These are phyloP conservation scores for Chaetothyriales sp. DNA, from an alignment of 2,329 filamentous ascomycete species.

Conservation along the genomic window DNA sequence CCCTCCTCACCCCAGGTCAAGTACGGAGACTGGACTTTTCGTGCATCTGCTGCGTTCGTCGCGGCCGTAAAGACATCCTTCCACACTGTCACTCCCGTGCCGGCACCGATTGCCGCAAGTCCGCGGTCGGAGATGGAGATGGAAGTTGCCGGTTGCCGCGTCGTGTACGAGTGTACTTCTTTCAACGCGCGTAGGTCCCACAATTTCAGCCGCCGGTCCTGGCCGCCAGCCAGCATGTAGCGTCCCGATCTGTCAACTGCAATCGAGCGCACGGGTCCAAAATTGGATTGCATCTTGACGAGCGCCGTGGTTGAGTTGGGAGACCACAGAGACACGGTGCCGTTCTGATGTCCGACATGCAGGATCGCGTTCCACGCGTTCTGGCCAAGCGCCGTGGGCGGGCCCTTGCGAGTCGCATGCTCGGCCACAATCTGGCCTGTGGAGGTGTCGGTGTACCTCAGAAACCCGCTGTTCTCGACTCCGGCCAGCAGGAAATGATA, in stretches of 20 bases:
- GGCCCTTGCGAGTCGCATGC: constrained; percentile 69
- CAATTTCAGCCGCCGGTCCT: constrained; percentile 81
- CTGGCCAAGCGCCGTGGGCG: constrained; percentile 69
- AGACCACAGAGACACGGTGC: constrained; percentile 88
- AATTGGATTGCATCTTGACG: constrained; percentile 81
- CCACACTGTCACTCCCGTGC: constrained; percentile 81
- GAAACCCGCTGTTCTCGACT: constrained; percentile 62
- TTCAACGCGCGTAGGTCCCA: constrained; percentile 94
- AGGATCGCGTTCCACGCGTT: constrained; percentile 88
- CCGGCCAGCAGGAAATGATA: constrained; percentile 81
- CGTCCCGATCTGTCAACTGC: constrained; percentile 78
- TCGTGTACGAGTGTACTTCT: constrained; percentile 80
- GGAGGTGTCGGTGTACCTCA: constrained; percentile 92
- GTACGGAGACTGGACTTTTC: constrained; percentile 76
- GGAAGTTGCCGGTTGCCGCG: constrained; percentile 66
- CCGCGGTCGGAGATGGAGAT: constrained; percentile 80
- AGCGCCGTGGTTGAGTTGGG: constrained; percentile 76
- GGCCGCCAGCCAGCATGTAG: constrained; percentile 90
- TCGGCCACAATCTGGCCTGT: constrained; percentile 82
- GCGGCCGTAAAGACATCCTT: constrained; percentile 73
- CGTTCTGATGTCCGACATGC: constrained; percentile 88
- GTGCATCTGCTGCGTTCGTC: constrained; percentile 51
- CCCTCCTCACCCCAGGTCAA: constrained; percentile 78
- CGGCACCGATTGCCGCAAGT: constrained; percentile 80
- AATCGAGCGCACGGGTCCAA: constrained; percentile 72